Conservation (phyloP, 805 yeast species). For the Metschnikowia reukaufii region DNA sequence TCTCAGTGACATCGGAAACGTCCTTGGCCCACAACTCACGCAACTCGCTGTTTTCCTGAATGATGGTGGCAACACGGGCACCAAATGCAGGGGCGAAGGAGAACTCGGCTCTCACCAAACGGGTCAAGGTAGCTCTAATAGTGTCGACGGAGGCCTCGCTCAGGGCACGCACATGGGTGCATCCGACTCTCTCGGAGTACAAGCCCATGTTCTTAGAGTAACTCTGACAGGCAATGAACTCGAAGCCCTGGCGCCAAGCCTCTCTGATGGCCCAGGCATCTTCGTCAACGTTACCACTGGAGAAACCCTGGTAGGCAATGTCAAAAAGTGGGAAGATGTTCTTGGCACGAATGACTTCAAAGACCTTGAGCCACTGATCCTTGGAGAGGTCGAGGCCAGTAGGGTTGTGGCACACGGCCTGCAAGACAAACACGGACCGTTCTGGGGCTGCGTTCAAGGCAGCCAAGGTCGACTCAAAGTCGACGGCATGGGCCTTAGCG, state of each 20-base stretch:
- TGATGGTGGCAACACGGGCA: constrained; percentile 39
- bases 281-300: constrained; percentile 27
- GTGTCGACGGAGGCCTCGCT: constrained; percentile 12
- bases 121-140: constrained; percentile 29
- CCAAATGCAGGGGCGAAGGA: constrained; percentile 51
- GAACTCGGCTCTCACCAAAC: constrained; percentile 39
- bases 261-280: constrained; percentile 44
- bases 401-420: constrained; percentile 47
- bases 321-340: constrained; percentile 36
- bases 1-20: constrained; percentile 28
- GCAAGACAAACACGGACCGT: constrained; percentile 37
- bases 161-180: constrained; percentile 30
- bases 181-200: constrained; percentile 42
- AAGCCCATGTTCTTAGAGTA: constrained; percentile 45
- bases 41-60: constrained; percentile 28
- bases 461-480: constrained; percentile 26
- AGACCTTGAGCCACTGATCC: constrained; percentile 39
- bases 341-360: constrained; percentile 25
- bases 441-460: constrained; percentile 33
- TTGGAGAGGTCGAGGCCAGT: constrained; percentile 41
- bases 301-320: constrained; percentile 45
- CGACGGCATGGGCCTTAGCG: constrained; percentile 27
- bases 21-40: constrained; percentile 36
- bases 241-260: constrained; percentile 28
- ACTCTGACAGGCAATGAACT: constrained; percentile 33